Conservation (phyloP, 352 stramenopile species). For the Phytophthora boehmeriae region DNA sequence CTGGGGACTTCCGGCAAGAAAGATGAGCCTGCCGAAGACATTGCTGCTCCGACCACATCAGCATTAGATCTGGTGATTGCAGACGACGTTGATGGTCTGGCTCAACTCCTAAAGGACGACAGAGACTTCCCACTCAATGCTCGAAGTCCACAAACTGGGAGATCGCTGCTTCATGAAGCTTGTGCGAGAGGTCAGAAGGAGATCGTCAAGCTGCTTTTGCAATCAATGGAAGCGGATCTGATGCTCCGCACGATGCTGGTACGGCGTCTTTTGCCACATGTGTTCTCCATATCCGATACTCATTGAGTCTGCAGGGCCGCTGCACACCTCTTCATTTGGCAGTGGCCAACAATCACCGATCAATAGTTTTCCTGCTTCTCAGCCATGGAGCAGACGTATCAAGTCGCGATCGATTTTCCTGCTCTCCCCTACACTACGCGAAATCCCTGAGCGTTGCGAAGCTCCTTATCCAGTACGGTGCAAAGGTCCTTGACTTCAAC, state of each 20-base stretch:
- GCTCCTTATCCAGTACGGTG: constrained; percentile 65
- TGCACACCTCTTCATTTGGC: constrained; percentile 68
- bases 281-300: no score
- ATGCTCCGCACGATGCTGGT: constrained; percentile 73
- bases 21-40: neutral
- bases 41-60: neutral
- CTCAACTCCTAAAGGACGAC: constrained; percentile 22
- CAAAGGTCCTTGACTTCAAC: constrained; percentile 64
- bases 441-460: constrained; percentile 68
- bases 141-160: constrained; percentile 39
- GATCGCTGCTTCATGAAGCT: constrained; percentile 68
- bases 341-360: constrained; percentile 58
- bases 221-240: constrained; percentile 52
- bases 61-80: constrained; percentile 39
- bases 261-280: neutral
- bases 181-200: constrained; percentile 56
- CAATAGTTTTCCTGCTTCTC: constrained; percentile 70
- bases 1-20: constrained; percentile 22
- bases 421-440: constrained; percentile 73
- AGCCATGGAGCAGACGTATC: constrained; percentile 65
- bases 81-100: constrained; percentile 35
- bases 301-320: constrained; percentile 59
- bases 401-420: constrained; percentile 64
- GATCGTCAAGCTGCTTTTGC: constrained; percentile 58
- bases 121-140: constrained; percentile 40